Evolutionary conservation across 2,329 filamentous ascomycete genomes (phyloP).

Genomic region (Volutella citrinella): DNA sequence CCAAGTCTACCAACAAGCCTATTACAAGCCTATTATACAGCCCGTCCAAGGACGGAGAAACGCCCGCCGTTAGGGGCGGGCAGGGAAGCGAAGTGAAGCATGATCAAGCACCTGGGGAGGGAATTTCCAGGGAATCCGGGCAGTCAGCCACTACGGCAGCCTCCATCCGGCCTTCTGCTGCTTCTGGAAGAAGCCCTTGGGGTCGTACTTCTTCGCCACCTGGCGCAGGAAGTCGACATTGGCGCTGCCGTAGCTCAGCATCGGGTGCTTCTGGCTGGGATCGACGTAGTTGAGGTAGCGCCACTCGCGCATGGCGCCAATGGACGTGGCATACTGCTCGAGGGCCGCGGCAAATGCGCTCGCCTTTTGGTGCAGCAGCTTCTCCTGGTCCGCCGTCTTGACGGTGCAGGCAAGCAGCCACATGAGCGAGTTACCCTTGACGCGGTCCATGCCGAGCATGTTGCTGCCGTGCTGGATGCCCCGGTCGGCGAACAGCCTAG

Average conservation of each 20-base stretch:
- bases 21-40: too few relatives aligned
- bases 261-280: constrained; percentile 33
- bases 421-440: constrained; percentile 32
- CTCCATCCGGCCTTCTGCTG: constrained; percentile 29
- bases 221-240: constrained; percentile 29
- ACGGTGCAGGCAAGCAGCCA: constrained; percentile 37
- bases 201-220: constrained; percentile 32
- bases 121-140: too few relatives aligned
- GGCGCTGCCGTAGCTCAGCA: constrained; percentile 34
- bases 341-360: constrained; percentile 12
- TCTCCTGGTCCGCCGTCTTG: constrained; percentile 29
- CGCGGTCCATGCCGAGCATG: constrained; percentile 29
- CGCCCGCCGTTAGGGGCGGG: too few relatives aligned
- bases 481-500: constrained; percentile 20
- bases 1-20: too few relatives aligned
- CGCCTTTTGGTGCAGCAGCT: constrained; percentile 14
- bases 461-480: constrained; percentile 26
- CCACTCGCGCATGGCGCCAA: constrained; percentile 30
- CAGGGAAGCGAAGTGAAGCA: too few relatives aligned
- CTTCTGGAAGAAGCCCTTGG: constrained; percentile 32
- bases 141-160: too few relatives aligned
- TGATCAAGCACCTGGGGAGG: too few relatives aligned
- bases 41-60: too few relatives aligned
- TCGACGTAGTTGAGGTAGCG: constrained; percentile 43
- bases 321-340: constrained; percentile 21